Evolutionary conservation across 208 protist genomes (phyloP), one percentile per base, ranked within the genome.

Genomic region (Tetramitus jugosus): DNA sequence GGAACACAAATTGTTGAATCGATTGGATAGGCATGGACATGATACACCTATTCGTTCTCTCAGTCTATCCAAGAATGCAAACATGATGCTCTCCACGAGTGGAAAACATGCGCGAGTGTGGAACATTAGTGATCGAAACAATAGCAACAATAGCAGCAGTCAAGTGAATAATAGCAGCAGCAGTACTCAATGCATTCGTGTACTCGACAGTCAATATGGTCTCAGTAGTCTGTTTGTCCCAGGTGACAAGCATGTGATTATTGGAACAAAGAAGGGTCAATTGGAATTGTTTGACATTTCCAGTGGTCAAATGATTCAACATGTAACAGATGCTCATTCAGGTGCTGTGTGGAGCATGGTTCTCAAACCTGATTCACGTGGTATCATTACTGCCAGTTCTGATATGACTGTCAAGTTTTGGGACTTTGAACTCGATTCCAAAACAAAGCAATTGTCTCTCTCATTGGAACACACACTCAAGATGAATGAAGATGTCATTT

Each of bases 401-500:
- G 88, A 91, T 78, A 87, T 91, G 31, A 29, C n/a, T 29, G 72
- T 93, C 33, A 90, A 91, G 71, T 92, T 93, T 64, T 95, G 88
- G 88, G 79, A 88, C 35, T 91, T 94, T 78, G 87, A 93, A 71
- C 35, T 91, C 0, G 23, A 82, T 10, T n/a, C 13, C 39, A n/a
- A 3, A 42, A 45, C 88, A 84, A 35, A 33, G 68, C 0, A 52
- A 89, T 1, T 60, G 64, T 29, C 56, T 90, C 8, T 80, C 35
- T 0, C 62, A 85, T 23, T 52, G 46, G 13, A 52, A 53, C 84
- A 88, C 62, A 93, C 94, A 60, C 83, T 98, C 20, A 89, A 97
- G 79, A 85, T 99, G 64, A 89, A 87, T 17, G 94, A 99, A 80
- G 85, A 94, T 52, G 91, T 97, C 7, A 81, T 98, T 14, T 85